phyloP scores from a whole-genome alignment of 805 yeast species.

The Danielozyma ontarioensis region DNA sequence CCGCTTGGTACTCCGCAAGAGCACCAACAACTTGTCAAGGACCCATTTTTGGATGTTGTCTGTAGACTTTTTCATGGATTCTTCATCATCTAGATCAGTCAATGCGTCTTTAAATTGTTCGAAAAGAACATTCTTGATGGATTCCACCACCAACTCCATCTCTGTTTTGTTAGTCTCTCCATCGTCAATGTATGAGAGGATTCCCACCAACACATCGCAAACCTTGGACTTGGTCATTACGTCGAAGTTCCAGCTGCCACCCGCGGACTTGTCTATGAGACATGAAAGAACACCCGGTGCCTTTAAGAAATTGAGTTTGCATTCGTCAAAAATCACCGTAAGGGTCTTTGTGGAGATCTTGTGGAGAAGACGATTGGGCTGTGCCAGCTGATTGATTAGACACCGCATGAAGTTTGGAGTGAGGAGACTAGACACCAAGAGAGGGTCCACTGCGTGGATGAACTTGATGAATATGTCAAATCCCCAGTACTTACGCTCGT shows the following conservation, averaged over 20 bases:
- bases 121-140: conserved; percentile 19
- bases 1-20: conserved; percentile 44
- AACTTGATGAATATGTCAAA: conserved; percentile 62
- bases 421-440: conserved; percentile 31
- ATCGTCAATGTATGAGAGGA: conserved; percentile 11
- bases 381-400: conserved; percentile 70
- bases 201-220: conserved; percentile 33
- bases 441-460: conserved; percentile 18
- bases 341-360: conserved; percentile 58
- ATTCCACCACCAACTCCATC: conserved; percentile 12
- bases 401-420: conserved; percentile 67
- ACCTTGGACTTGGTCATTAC: conserved; percentile 69
- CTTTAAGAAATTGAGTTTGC: conserved; percentile 32
- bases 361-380: conserved; percentile 58
- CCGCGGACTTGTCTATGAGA: conserved; percentile 25
- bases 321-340: conserved; percentile 33
- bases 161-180: conserved; percentile 8
- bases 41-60: conserved; percentile 50
- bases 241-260: conserved; percentile 70
- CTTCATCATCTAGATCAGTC: conserved; percentile 15
- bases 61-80: conserved; percentile 16
- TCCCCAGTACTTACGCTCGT: conserved; percentile 85
- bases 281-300: conserved; percentile 28
- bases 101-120: conserved; percentile 18
- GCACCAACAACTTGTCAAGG: conserved; percentile 51